Base-by-base conservation (phyloP, 768 basidiomycete genomes). In the Rhodotorula diobovata region DNA sequence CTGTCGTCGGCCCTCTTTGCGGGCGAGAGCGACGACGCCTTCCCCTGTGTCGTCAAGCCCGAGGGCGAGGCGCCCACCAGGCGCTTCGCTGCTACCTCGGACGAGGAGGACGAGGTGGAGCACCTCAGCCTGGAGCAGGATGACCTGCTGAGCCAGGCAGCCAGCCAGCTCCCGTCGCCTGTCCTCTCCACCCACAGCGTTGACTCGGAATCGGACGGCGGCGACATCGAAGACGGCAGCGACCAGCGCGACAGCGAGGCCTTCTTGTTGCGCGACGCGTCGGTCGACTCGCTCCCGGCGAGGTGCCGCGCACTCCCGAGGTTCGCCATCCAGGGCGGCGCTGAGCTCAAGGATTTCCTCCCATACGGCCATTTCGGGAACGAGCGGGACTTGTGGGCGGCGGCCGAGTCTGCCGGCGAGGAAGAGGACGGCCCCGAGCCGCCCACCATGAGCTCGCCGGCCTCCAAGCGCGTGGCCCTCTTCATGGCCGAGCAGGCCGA, bases 81-180 rank as follows among this genome's bases (percentile, higher is more conserved):
- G n/a, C n/a, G n/a, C n/a, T 48, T 39, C 55, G 30, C 6, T 10
- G n/a, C 39, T 48, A 16, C 34, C 11, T 21, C 12, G 9, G 23
- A 37, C 25, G 15, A 48, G 25, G 35, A 43, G 34, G 54, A 37
- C 11, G 10, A 16, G 7, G 32, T 3, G 15, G 61, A 63, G 23
- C 32, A 23, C 11, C 30, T 50, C 25, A 37, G 39, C 39, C 54
- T 32, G 37, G 59, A n/a, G n/a, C n/a, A n/a, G 7, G 32, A 9
- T 16, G 61, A 63, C 30, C 32, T 30, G 4, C 30, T 50, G 11
- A 37, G 39, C 39, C 54, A 41, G 37, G 59, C 41, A 2, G 41
- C 53, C 9, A 71, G 70, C 50, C 64, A 71, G 32, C 65, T 71
- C 39, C 70, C 70, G 25, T 71, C 70, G 20, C 70, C 70, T 12